Evolutionary conservation across 352 stramenopile genomes (phyloP), one percentile per base, ranked within the genome.

Genomic region (Globisporangium okanoganense): DNA sequence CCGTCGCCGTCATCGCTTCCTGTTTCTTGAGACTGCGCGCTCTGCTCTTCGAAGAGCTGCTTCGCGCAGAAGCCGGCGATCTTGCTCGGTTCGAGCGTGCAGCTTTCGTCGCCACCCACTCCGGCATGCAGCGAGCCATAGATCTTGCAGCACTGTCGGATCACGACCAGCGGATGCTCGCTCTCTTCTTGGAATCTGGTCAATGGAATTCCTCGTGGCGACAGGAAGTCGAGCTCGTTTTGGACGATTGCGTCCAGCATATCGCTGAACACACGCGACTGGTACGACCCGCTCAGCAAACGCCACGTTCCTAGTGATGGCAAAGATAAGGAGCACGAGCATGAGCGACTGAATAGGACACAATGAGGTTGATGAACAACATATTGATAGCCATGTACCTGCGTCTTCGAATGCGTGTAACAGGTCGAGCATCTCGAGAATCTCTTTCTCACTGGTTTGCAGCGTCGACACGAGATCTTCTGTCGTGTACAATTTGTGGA

Each of bases 161-260:
- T 76, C 8, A 73, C 78, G 13, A 88, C 66, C 0, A 78, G 56
- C 18, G 79, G 78, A 22, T 85, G 72, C 10, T 84, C 64, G 0
- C 71, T 29, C 5, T 55, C 58, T 20, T 41, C 29, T 20, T 78
- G 35, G 14, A 95, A 71, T 20, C 77, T 58, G 5, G 75, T 55
- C 1, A 94, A 20, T 8, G 67, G 47, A 1, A 92, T 58, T 3
- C 78, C 78, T 12, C 72, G 73, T 12, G 75, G 12, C 3, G 44
- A 45, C 7, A 88, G 61, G 22, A 78, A 77, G 14, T 90, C 71
- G 72, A 73, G 86, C 45, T 95, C 83, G 18, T 89, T 75, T 61
- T 95, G 75, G 12, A 93, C 72, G 20, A 92, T 69, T 1, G 68
- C 56, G 62, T 93, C 78, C n/a, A 95, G 64, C 58, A 95, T 82